Evolutionary conservation across 1,284 basidiomycete species (phyloP).

Genomic region (Malassezia sp.): DNA sequence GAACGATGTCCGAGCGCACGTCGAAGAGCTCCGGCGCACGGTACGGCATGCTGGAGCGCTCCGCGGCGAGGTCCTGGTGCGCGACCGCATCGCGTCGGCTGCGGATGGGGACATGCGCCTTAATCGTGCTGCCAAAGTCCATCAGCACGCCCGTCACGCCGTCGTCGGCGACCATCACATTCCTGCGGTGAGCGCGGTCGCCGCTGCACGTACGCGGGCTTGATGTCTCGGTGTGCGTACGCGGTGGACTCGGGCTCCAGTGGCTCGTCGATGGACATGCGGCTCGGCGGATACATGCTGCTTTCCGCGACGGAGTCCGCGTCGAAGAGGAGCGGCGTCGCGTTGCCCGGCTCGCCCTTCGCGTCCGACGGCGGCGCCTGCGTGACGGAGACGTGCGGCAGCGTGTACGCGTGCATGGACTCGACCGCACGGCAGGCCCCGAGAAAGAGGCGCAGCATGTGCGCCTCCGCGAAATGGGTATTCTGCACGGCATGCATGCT

Average conservation of each 20-base stretch:
- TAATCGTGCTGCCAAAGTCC: conserved; percentile 87
- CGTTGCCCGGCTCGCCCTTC: conserved; percentile 17
- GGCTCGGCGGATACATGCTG: conserved; percentile 37
- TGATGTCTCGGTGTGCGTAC: conserved; percentile 92
- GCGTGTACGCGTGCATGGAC: conserved; percentile 65
- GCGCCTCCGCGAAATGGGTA: conserved; percentile 70
- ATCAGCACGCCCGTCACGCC: conserved; percentile 68
- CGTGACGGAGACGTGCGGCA: conserved; percentile 23
- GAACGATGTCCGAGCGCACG: conserved; percentile 39
- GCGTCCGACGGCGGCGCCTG: conserved; percentile 3
- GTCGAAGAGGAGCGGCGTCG: conserved; percentile 23
- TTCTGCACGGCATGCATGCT: conserved; percentile 73
- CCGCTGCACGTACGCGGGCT: conserved; percentile 84
- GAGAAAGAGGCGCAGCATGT: conserved; percentile 77
- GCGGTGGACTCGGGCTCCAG: conserved; percentile 52
- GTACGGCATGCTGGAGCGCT: conserved; percentile 45
- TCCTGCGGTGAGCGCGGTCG: conserved; percentile 46
- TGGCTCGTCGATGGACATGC: conserved; percentile 50
- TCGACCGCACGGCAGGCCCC: conserved; percentile 85
- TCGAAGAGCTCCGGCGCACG: conserved; percentile 47
- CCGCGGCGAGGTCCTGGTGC: conserved; percentile 43
- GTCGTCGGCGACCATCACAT: conserved; percentile 90
- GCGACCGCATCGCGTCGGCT: conserved; percentile 65
- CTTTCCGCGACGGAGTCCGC: conserved; percentile 49
- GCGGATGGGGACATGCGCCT: conserved; percentile 65